Base-by-base conservation (phyloP, 257 asterid species). In the Eustoma russellianum region DNA sequence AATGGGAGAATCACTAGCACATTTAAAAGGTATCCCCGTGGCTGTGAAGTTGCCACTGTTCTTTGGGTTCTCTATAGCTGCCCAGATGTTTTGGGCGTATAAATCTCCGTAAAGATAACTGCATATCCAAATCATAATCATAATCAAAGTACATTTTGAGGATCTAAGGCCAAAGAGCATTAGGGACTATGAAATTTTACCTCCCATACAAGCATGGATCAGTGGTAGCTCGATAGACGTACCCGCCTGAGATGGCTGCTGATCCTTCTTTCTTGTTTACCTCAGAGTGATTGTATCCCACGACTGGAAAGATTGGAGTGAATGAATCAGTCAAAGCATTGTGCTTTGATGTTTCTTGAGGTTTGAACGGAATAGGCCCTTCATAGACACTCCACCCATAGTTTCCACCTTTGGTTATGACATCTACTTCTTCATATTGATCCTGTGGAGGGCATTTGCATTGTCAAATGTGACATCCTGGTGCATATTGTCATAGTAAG, bases 121-220 rank as follows among this genome's bases (percentile, higher is more conserved):
- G 87, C 57, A 72, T 10, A 69, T 2, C 6, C 38, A 13, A 41
- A 16, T 55, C 45, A 53, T 9, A 28, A 5, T 53, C 12, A 18
- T n/a, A 55, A 45, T 18, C 28, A 13, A 44, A 55, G 19, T n/a
- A 12, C 5, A 7, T 2, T 1, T 6, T 14, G 3, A 19, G 41
- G 5, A 24, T 17, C 7, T 19, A 45, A 61, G 7, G 38, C 16
- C 2, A 13, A 17, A 53, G 24, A 40, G 17, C 43, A 10, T 17
- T 38, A 60, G 34, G 11, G 56, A 9, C 5, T 57, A 7, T 1
- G 12, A 2, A 38, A 11, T 9, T 35, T 79, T 70, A 90, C 98
- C 97, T 91, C 79, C 94, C 98, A 53, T 82, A 71, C 34, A 74
- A 69, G 86, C 97, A 91, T 19, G 97, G 94, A 61, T 91, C 98